These are phyloP conservation scores for Apiospora aurea DNA, from an alignment of 2,329 filamentous ascomycete genomes.

Conservation along the genomic window DNA sequence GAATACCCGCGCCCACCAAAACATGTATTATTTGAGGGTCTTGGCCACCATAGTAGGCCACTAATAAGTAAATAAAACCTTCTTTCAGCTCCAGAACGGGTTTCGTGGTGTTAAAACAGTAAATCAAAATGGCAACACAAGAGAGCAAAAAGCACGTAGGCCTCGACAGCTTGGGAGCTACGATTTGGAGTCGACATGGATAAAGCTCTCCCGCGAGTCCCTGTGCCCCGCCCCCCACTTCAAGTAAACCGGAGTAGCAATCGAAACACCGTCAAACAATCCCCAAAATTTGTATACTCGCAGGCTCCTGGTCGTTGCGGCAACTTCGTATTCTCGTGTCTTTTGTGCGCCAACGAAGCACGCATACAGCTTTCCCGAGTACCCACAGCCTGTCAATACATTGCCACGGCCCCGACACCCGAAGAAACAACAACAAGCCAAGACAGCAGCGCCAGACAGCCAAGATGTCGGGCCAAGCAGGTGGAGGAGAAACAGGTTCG, in stretches of 20 bases:
- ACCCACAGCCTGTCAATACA: neutral
- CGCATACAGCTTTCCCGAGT: neutral
- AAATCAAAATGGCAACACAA: neutral
- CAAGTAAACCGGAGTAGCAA: slow-evolving; percentile 18
- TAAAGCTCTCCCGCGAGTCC: neutral
- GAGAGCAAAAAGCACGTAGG: neutral
- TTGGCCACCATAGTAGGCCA: neutral
- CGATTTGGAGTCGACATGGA: slow-evolving; percentile 2
- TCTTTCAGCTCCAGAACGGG: neutral
- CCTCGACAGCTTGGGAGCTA: neutral
- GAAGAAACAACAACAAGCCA: neutral
- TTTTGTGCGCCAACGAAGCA: neutral
- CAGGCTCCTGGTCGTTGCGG: slow-evolving; percentile 4
- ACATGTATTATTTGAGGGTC: neutral
- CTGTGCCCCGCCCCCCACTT: slow-evolving; percentile 18
- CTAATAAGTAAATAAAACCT: neutral
- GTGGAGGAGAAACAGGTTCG: slow-evolving; percentile 12
- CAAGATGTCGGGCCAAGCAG: slow-evolving; percentile 23
- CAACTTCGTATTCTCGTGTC: neutral
- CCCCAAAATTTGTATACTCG: neutral
- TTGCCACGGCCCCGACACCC: neutral
- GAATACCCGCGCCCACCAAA: neutral
- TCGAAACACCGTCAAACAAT: slow-evolving; percentile 20
- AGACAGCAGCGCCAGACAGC: neutral
- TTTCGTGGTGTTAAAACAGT: neutral